Base-by-base conservation (phyloP, 148 eudicot genomes). In the Rhododendron vialii region DNA sequence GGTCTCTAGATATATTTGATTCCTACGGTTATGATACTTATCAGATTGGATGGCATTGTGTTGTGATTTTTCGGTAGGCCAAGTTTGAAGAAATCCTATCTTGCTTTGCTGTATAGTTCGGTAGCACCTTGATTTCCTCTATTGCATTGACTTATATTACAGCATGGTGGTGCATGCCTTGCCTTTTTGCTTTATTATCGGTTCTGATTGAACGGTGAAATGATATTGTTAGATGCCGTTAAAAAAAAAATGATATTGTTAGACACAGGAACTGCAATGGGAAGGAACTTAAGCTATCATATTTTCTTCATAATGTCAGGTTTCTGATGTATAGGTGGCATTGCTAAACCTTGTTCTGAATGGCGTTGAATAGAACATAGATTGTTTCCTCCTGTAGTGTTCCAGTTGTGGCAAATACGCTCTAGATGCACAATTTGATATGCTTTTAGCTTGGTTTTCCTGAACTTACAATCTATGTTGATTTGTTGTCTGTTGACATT, bases 31-130 rank as follows among this genome's bases (percentile, higher is more conserved):
- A 38, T 41, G 38, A 10, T 79, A 24, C n/a, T 59, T 11, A 2
- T 11, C 41, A 8, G 33, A 17, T 84, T 93, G 96, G 93, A 95
- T 93, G 57, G 85, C 93, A 91, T 93, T 93, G 91, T 91, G 91
- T 51, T 91, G 92, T 51, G 90, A 74, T 74, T 36, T 2, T 35
- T 33, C 5, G 4, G 20, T 93, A 90, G 95, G 95, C 22, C 95
- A 93, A 85, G 94, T 47, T 76, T 18, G 81, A n/a, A 20, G 13
- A 35, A 55, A 35, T 74, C 15, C 47, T 1, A 53, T 22, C 18
- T 20, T 82, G 71, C 55, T 51, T 47, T 51, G 17, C 55, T 57
- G 11, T 82, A 36, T 35, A 28, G 71, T 20, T 17, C 33, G 2
- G 0, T 36, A 7, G n/a, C 9, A 7, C 45, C 47, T 28, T 50